Percentiles rank a stretch among this genome's conserved stretches.
Evolutionary conservation across 345 rosid genomes (phyloP).

Genomic region (Eucalyptus sideroxylon): DNA sequence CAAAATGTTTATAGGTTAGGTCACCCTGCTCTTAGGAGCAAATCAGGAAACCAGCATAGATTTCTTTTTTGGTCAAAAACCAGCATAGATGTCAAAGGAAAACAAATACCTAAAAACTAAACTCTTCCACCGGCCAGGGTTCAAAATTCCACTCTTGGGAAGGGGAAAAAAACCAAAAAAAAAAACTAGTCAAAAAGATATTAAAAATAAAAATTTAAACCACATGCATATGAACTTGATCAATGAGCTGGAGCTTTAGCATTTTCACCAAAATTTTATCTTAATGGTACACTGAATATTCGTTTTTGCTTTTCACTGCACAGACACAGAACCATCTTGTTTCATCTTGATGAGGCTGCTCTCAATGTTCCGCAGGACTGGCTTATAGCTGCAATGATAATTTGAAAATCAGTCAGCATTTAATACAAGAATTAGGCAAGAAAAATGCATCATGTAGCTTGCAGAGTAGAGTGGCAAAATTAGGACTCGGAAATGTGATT

Average conservation of each 20-base stretch:
- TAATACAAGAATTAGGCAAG: neutral
- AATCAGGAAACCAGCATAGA: neutral
- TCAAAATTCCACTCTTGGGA: neutral
- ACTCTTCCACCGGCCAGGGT: neutral
- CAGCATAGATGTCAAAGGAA: neutral
- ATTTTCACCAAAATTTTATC: neutral
- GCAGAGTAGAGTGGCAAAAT: neutral
- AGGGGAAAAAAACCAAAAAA: neutral
- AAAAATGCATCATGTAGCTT: neutral
- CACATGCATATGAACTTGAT: neutral
- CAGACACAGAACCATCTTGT: conserved; percentile 56
- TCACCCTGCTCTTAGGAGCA: neutral
- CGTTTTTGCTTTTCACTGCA: conserved; percentile 5
- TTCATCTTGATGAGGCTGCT: conserved; percentile 77
- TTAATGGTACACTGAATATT: neutral
- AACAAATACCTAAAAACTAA: neutral
- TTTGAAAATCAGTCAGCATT: neutral
- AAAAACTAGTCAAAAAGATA: neutral
- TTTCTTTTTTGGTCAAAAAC: neutral
- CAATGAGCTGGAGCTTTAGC: neutral
- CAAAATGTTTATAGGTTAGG: neutral
- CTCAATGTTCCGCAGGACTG: conserved; percentile 78
- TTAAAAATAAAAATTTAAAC: neutral
- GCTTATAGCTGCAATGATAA: conserved; percentile 55
- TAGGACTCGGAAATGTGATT: neutral